Evolutionary conservation across 768 basidiomycete species (phyloP), one percentile per base, ranked within the genome.

Genomic region (Mrakia frigida): DNA sequence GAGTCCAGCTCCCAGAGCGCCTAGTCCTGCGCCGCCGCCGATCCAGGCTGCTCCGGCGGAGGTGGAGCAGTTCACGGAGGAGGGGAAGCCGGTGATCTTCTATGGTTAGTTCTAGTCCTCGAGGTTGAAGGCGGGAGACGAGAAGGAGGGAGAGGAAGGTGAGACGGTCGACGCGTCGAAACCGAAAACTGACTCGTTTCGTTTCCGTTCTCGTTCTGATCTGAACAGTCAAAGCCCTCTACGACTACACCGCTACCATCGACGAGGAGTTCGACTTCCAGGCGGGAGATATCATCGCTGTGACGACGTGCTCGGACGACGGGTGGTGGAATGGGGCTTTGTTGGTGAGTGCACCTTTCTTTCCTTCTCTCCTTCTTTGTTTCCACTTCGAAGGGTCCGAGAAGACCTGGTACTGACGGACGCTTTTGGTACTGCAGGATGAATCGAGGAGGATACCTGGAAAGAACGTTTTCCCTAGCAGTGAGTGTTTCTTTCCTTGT

Each of bases 231-330:
- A 92, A 93, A 86, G 94, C 94, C 53, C 84, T 95, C 79, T 96
- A 92, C 82, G 91, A 94, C 83, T 95, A 94, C 80, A 84, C 84
- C 0, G 93, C 92, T 23, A 89, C 90, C 16, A 92, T 91, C 78
- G 90, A 92, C 1, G 93, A 95, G 81, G 96, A 98, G 84, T 98
- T 98, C 83, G 92, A 95, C 82, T 98, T 98, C 89, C 92, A 94
- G 82, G 86, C 89, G 31, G 93, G 92, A 3, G 96, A 98, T 83
- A 92, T 97, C 79, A 97, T 98, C 79, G 95, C 94, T 10, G 95
- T 98, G 14, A 95, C 92, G 0, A 87, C 89, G 31, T 96, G 94
- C 79, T 67, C 75, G 2, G 75, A 76, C 31, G 95, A 97, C 80
- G 96, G 96, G 1, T 98, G 96, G 96, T 98, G 95, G 96, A 91